A percentile compares a stretch with the other conserved stretches of the same genome.
Conservation (phyloP, 2,329 filamentous ascomycete genomes). For the Aspergillus sp. region DNA sequence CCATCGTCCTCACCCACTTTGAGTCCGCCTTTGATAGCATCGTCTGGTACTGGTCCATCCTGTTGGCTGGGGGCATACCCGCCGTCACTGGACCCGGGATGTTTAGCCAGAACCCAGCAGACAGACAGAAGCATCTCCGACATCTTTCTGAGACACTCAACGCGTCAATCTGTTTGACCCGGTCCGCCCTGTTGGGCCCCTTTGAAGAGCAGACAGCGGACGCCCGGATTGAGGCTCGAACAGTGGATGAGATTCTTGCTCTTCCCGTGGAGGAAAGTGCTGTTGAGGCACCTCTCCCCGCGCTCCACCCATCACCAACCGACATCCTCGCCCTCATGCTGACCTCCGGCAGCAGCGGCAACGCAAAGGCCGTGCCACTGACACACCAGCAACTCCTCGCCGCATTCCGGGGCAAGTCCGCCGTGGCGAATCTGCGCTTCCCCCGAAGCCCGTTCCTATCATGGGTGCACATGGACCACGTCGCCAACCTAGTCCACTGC, state of each 20-base stretch:
- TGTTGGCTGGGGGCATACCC: conserved; percentile 44
- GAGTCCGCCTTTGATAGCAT: conserved; percentile 44
- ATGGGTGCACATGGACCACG: conserved; percentile 49
- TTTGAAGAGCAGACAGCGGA: neutral
- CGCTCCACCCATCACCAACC: neutral
- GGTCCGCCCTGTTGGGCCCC: neutral
- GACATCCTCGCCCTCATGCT: conserved; percentile 52
- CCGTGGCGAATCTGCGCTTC: too few relatives aligned
- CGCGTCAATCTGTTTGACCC: neutral
- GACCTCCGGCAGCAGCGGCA: conserved; percentile 60
- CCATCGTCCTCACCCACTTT: conserved; percentile 36
- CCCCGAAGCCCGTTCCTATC: too few relatives aligned
- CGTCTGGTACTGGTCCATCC: conserved; percentile 48
- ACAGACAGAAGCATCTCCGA: neutral
- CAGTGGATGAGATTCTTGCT: neutral
- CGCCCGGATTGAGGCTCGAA: too few relatives aligned
- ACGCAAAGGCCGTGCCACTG: conserved; percentile 56
- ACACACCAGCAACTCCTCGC: conserved; percentile 34
- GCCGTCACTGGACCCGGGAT: too few relatives aligned
- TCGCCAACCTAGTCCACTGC: conserved; percentile 56
- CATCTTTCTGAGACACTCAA: neutral
- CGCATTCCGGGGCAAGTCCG: conserved; percentile 38
- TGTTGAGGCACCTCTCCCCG: neutral
- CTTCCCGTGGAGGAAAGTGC: neutral
- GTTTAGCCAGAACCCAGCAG: conserved; percentile 41